Percentiles rank a stretch among this genome's conserved stretches.
phyloP scores from a whole-genome alignment of 257 asterid species.

The Perilla frutescens region DNA sequence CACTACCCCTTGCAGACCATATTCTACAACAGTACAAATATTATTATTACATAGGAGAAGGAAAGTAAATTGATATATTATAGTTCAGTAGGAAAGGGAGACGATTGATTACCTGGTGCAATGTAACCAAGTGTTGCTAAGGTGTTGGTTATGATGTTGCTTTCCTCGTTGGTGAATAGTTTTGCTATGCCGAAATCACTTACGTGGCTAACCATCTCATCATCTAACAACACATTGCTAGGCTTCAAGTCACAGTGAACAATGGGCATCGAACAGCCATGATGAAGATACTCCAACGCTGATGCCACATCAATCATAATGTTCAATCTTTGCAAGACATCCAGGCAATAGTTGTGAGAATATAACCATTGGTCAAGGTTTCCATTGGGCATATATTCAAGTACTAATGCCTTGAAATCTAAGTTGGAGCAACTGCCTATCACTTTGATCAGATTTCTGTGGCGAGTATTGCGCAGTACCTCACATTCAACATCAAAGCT shows the following conservation, averaged over 20 bases:
- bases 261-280: neutral
- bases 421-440: conserved; percentile 10
- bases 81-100: neutral
- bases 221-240: conserved; percentile 10
- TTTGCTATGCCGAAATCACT: conserved; percentile 18
- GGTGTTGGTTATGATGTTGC: neutral
- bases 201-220: conserved; percentile 4
- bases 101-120: neutral
- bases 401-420: neutral
- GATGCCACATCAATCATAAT: conserved; percentile 13
- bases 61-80: too few relatives aligned
- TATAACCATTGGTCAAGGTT: conserved; percentile 5
- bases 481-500: conserved; percentile 3
- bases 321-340: neutral
- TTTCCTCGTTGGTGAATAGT: neutral
- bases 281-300: conserved; percentile 15
- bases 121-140: conserved; percentile 9
- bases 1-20: conserved; percentile 12
- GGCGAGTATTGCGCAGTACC: conserved; percentile 3
- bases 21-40: neutral
- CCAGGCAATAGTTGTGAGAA: conserved; percentile 6
- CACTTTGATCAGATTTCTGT: neutral
- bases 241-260: conserved; percentile 7
- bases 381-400: conserved; percentile 12
- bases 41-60: too few relatives aligned